A percentile compares a stretch with the other conserved stretches of the same genome.
Conservation (phyloP, 768 basidiomycete genomes). For the Pholiota molesta region DNA sequence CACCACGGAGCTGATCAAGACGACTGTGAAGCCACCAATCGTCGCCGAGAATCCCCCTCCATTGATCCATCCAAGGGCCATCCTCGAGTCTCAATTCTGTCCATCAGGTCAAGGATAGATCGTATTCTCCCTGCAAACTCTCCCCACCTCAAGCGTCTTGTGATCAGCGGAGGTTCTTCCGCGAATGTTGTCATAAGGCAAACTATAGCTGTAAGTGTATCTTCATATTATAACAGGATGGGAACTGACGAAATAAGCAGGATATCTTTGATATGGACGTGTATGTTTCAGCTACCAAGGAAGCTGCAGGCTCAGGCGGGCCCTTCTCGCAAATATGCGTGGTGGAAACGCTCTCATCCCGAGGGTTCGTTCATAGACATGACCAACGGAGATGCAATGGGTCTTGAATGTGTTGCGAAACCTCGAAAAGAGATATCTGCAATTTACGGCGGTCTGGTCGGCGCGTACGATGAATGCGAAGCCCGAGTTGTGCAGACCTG, state of each 20-base stretch:
- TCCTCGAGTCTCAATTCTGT: slow-evolving; percentile 87
- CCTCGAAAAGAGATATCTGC: slow-evolving; percentile 46
- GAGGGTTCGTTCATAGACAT: slow-evolving; percentile 67
- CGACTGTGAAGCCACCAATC: slow-evolving; percentile 28
- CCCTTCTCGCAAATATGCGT: slow-evolving; percentile 72
- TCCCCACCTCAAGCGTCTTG: slow-evolving; percentile 61
- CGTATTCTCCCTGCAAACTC: slow-evolving; percentile 66
- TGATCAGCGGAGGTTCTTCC: slow-evolving; percentile 80
- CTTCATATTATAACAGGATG: not conserved
- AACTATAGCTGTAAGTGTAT: slow-evolving; percentile 57
- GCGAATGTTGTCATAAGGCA: slow-evolving; percentile 74
- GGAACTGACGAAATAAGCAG: slow-evolving; percentile 23
- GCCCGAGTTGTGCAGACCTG: slow-evolving; percentile 31
- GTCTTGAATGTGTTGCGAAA: slow-evolving; percentile 63
- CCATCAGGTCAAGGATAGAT: slow-evolving; percentile 71
- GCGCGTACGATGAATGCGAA: slow-evolving; percentile 59
- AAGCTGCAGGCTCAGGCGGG: slow-evolving; percentile 78
- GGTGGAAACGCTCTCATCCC: slow-evolving; percentile 56
- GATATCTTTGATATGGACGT: slow-evolving; percentile 81
- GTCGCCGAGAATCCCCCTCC: slow-evolving; percentile 42
- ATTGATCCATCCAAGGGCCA: slow-evolving; percentile 66
- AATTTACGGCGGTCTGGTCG: slow-evolving; percentile 58
- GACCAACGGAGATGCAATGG: slow-evolving; percentile 51
- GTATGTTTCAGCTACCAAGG: slow-evolving; percentile 66
- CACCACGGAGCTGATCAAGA: slow-evolving; percentile 32